These are phyloP conservation scores for Arthrocladium fulminans DNA, from an alignment of 2,329 filamentous ascomycete genomes.

Conservation along the genomic window DNA sequence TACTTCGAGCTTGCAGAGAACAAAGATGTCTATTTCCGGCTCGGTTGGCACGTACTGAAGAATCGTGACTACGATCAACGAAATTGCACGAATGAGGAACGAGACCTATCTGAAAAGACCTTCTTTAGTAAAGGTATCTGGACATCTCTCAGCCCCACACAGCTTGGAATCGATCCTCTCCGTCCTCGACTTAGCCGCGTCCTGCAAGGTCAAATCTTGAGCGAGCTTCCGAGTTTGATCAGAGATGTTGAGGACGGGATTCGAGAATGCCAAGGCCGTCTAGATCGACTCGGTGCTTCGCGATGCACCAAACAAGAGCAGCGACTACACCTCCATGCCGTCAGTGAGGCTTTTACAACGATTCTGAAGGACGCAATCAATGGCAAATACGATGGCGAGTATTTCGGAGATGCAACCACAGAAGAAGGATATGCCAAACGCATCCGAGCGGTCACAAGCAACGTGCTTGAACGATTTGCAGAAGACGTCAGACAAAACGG, in stretches of 20 bases:
- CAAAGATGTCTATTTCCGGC: conserved; percentile 27
- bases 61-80: conserved; percentile 36
- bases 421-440: conserved; percentile 24
- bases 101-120: conserved; percentile 27
- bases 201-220: conserved; percentile 28
- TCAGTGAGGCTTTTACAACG: conserved; percentile 19
- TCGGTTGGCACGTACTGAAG: conserved; percentile 44
- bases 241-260: conserved; percentile 28
- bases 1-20: conserved; percentile 34
- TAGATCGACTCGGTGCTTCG: conserved; percentile 44
- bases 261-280: conserved; percentile 28
- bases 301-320: conserved; percentile 24
- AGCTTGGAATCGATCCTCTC: conserved; percentile 27
- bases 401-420: conserved; percentile 25
- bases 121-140: conserved; percentile 28
- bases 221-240: conserved; percentile 31
- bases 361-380: conserved; percentile 24
- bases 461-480: conserved; percentile 18
- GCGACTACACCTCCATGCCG: conserved; percentile 24
- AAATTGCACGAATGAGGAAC: conserved; percentile 14
- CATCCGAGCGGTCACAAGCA: conserved; percentile 28
- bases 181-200: conserved; percentile 28
- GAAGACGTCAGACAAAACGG: conserved; percentile 13
- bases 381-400: conserved; percentile 28
- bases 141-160: conserved; percentile 24